Evolutionary conservation across 352 stramenopile genomes (phyloP).

Genomic region (Globisporangium paddicum): DNA sequence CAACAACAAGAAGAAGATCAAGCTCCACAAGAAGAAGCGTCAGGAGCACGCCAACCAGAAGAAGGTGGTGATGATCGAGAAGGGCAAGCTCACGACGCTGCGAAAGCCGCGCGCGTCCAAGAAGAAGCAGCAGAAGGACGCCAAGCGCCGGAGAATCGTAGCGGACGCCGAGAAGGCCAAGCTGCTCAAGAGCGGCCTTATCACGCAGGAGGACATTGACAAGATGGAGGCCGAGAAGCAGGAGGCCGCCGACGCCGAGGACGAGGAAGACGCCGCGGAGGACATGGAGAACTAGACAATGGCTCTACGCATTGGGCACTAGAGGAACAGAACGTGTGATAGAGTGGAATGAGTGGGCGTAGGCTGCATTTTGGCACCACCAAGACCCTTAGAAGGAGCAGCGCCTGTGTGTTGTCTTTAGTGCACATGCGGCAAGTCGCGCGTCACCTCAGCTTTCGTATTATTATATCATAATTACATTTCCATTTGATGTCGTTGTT

Average conservation of each 20-base stretch:
- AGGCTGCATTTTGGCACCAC: not conserved
- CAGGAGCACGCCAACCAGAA: constrained; percentile 72
- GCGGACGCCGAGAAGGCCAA: constrained; percentile 71
- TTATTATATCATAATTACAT: constrained; percentile 16
- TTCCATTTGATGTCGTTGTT: constrained; percentile 8
- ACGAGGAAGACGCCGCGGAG: constrained; percentile 15
- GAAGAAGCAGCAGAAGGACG: constrained; percentile 85
- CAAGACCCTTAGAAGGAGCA: not conserved
- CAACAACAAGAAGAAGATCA: constrained; percentile 88
- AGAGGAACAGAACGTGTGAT: not conserved
- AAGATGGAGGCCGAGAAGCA: constrained; percentile 64
- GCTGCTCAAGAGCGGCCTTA: constrained; percentile 69
- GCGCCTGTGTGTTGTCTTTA: not conserved
- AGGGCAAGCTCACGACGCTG: constrained; percentile 51
- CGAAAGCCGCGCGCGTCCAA: constrained; percentile 69
- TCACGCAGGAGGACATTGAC: constrained; percentile 82
- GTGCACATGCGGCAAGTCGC: not conserved
- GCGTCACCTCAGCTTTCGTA: constrained; percentile 3
- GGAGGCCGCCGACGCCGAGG: constrained; percentile 28
- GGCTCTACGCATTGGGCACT: not conserved
- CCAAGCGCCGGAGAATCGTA: constrained; percentile 71
- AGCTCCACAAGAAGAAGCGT: constrained; percentile 84
- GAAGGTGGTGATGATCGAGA: constrained; percentile 59
- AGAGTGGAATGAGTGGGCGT: not conserved
- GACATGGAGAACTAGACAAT: constrained; percentile 48